Evolutionary conservation across 2,329 filamentous ascomycete genomes (phyloP).

Genomic region (Alternaria triticina): DNA sequence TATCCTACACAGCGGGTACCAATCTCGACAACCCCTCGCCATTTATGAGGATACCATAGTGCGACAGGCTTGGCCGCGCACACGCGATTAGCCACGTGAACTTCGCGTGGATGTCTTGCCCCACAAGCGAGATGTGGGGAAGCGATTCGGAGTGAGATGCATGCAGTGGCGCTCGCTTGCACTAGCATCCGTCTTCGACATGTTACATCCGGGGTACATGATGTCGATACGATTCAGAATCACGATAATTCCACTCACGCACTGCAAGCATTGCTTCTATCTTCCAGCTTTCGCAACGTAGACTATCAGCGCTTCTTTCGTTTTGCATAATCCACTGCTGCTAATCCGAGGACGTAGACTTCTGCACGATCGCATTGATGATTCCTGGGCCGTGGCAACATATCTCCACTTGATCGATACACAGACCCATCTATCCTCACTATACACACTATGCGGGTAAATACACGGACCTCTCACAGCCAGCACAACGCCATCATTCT

Average conservation of each 20-base stretch:
- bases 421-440: slow-evolving; percentile 30
- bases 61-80: not conserved
- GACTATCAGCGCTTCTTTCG: not conserved
- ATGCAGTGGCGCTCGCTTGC: not conserved
- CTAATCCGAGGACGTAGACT: not conserved
- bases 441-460: slow-evolving; percentile 42
- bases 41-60: not conserved
- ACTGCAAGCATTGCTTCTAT: not conserved
- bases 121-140: slow-evolving; percentile 16
- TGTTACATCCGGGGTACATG: not conserved
- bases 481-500: slow-evolving; percentile 16
- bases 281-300: not conserved
- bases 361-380: not conserved
- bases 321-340: not conserved
- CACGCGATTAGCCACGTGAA: slow-evolving; percentile 1
- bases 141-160: slow-evolving; percentile 11
- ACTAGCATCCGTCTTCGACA: not conserved
- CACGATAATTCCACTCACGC: not conserved
- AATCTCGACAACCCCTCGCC: not conserved
- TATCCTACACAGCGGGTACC: not conserved
- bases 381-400: slow-evolving; percentile 9
- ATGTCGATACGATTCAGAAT: not conserved
- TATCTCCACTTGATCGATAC: slow-evolving; percentile 16
- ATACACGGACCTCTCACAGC: slow-evolving; percentile 29
- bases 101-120: not conserved